Evolutionary conservation across 139 green algal genomes (phyloP).

Genomic region (Micractinium sp.): DNA sequence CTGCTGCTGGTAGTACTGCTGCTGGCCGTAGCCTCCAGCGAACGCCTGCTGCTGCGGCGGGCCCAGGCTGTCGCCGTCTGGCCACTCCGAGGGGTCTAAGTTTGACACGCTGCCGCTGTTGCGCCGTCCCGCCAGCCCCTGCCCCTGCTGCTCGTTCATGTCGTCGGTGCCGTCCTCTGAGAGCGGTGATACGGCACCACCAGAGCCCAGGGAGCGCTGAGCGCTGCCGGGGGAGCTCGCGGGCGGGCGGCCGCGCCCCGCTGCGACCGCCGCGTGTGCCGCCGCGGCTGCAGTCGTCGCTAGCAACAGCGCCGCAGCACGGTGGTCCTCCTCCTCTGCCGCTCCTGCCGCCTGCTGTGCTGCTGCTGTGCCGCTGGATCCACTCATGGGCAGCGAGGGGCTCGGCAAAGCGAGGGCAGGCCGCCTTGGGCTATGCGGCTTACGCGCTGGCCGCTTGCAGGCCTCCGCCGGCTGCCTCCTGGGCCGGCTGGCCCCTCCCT

Average conservation of each 20-base stretch:
- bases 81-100: background rate
- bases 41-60: background rate
- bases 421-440: no score
- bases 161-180: background rate
- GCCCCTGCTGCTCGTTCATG: background rate
- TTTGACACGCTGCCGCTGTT: slow-evolving; percentile 20
- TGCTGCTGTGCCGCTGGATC: no score
- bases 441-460: no score
- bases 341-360: no score
- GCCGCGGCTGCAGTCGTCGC: no score
- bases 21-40: background rate
- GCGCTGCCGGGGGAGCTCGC: background rate
- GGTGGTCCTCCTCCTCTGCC: background rate
- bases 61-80: background rate
- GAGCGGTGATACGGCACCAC: background rate
- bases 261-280: no score
- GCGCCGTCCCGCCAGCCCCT: background rate
- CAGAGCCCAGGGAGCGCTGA: background rate
- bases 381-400: no score
- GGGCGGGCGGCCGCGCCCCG: no score
- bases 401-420: no score
- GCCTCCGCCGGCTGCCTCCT: no score
- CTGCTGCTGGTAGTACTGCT: background rate
- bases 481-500: no score
- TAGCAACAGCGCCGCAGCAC: background rate